Evolutionary conservation across 176 grass and related monocot species (phyloP), one percentile per base, ranked within the genome.

Genomic region (Poa pratensis): DNA sequence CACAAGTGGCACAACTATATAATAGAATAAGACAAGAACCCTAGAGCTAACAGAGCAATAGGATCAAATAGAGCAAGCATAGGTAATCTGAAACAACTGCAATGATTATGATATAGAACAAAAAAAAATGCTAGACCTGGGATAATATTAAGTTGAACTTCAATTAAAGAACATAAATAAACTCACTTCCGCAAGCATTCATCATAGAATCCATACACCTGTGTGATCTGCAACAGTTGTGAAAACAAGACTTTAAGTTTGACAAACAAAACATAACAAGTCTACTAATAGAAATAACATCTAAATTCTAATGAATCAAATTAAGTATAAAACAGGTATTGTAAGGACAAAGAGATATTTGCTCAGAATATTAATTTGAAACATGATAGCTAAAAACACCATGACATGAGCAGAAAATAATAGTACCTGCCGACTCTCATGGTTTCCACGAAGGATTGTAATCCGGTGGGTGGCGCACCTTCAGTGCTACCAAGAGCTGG

Each of bases 181-280:
- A 93, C 96, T 98, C 83, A 98, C 96, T 98, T 98, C 76, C 96
- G 82, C 82, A 95, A 82, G 85, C 96, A 98, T 83, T 98, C 96
- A 1, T 98, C 96, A 8, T 94, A 98, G 83, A 98, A 98, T 89
- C 96, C 96, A 84, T 98, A 98, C 45, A 98, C 96, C 61, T 95
- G 93, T 30, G 96, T 98, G 55, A 98, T 98, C 96, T 97, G 91
- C 73, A 88, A 86, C 28, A 81, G 84, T 83, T 8, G 34, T 40
- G 48, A 40, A 80, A 87, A 87, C 10, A 45, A 80, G 48, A 49
- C 50, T 67, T 83, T 86, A 15, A 83, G 67, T 83, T 73, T 28
- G 35, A 85, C 73, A 52, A 51, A 85, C 52, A 62, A 57, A 80
- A 61, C 12, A 83, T 7, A 86, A 57, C 15, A 74, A 7, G 16